Percentiles rank a stretch among this genome's conserved stretches.
phyloP scores from a whole-genome alignment of 306 rosid genomes.

The Hippophae rhamnoides region DNA sequence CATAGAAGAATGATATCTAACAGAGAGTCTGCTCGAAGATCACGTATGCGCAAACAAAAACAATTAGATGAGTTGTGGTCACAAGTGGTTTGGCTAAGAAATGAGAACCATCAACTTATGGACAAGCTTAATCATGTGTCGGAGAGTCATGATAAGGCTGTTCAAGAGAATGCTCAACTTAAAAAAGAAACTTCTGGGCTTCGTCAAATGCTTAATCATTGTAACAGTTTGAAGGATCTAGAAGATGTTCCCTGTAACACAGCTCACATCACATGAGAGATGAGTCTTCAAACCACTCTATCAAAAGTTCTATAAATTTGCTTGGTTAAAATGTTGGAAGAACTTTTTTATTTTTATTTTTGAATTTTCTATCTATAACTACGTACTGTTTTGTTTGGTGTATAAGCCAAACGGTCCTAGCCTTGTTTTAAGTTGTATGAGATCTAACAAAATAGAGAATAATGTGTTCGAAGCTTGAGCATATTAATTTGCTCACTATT shows the following conservation, averaged over 20 bases:
- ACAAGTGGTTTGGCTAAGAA: slow-evolving; percentile 81
- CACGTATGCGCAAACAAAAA: slow-evolving; percentile 84
- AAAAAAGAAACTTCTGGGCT: slow-evolving; percentile 68
- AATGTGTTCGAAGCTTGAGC: slow-evolving; percentile 22
- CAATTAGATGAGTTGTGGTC: slow-evolving; percentile 97
- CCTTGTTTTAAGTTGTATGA: slow-evolving; percentile 24
- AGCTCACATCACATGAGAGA: slow-evolving; percentile 32
- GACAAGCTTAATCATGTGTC: slow-evolving; percentile 62
- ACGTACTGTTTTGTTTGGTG: slow-evolving; percentile 16
- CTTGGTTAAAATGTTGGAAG: slow-evolving; percentile 23
- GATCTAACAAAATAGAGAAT: slow-evolving; percentile 33
- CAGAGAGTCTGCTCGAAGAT: slow-evolving; percentile 86
- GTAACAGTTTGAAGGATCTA: slow-evolving; percentile 36
- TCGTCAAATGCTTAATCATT: slow-evolving; percentile 62
- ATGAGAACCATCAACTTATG: slow-evolving; percentile 66
- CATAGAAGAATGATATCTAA: slow-evolving; percentile 90
- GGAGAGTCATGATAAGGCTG: slow-evolving; percentile 46
- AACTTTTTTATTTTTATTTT: background rate
- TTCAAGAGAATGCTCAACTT: slow-evolving; percentile 65
- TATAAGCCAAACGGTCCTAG: slow-evolving; percentile 19
- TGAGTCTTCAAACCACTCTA: slow-evolving; percentile 48
- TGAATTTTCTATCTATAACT: slow-evolving; percentile 10
- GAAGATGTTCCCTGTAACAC: slow-evolving; percentile 46
- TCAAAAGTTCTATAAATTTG: slow-evolving; percentile 41
- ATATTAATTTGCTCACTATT: slow-evolving; percentile 15